These are phyloP conservation scores for Rosa persica DNA, from an alignment of 306 rosid genomes.

Conservation along the genomic window DNA sequence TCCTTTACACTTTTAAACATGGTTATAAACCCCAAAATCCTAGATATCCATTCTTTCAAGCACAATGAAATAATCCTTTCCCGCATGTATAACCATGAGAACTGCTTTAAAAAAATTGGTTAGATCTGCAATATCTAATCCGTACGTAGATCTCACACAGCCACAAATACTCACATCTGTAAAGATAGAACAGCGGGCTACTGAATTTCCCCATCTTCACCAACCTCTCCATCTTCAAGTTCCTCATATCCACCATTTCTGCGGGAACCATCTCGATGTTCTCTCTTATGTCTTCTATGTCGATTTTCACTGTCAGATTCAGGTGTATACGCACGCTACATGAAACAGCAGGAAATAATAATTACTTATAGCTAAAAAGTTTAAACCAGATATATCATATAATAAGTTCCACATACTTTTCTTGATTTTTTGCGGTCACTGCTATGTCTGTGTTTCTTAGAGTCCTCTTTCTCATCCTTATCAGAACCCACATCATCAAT, in stretches of 20 bases:
- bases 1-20: not conserved
- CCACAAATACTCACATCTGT: constrained; percentile 10
- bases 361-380: constrained; percentile 13
- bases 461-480: constrained; percentile 89
- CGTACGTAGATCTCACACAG: constrained; percentile 10
- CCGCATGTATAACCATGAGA: constrained; percentile 1
- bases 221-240: constrained; percentile 98
- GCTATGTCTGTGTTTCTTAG: constrained; percentile 82
- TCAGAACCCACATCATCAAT: constrained; percentile 79
- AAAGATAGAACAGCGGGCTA: constrained; percentile 13
- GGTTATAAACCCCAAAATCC: not conserved
- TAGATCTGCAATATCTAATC: constrained; percentile 2
- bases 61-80: not conserved
- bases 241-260: constrained; percentile 70
- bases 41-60: not conserved
- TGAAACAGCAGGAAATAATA: constrained; percentile 18
- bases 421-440: constrained; percentile 91
- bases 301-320: constrained; percentile 83
- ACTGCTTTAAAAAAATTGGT: not conserved
- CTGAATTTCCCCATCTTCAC: constrained; percentile 80
- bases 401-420: constrained; percentile 50
- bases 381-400: not conserved
- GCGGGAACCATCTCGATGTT: constrained; percentile 71
- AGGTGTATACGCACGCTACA: constrained; percentile 90
- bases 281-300: constrained; percentile 88